These are phyloP conservation scores for Bathelium albidoporum DNA, from an alignment of 495 filamentous ascomycete species.

Conservation along the genomic window DNA sequence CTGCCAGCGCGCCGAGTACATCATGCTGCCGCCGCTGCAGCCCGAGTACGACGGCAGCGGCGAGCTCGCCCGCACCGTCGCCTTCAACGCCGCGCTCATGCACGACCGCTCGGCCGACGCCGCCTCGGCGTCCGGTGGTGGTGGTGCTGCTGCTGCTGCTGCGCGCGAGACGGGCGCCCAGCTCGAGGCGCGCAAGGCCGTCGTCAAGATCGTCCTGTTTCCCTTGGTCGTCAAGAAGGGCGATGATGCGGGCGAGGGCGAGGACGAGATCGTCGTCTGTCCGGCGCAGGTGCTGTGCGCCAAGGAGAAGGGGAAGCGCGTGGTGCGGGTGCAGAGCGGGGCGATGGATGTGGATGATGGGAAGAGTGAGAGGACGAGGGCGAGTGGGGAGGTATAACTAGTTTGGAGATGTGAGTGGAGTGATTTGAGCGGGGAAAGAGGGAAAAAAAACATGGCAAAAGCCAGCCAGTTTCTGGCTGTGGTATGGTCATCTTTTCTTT, in stretches of 20 bases:
- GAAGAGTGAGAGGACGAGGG: slow-evolving; percentile 22
- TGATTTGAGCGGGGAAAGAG: not conserved
- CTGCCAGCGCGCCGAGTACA: slow-evolving; percentile 87
- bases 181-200: slow-evolving; percentile 60
- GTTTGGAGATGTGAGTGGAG: not conserved
- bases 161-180: slow-evolving; percentile 52
- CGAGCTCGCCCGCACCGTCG: slow-evolving; percentile 69
- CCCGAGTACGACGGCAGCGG: slow-evolving; percentile 91
- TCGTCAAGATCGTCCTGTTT: slow-evolving; percentile 85
- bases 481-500: no score
- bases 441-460: no score
- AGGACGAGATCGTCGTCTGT: slow-evolving; percentile 86
- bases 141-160: not conserved
- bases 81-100: slow-evolving; percentile 85
- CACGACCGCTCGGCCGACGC: slow-evolving; percentile 72
- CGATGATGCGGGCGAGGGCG: slow-evolving; percentile 70
- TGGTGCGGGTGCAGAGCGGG: slow-evolving; percentile 34
- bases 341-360: slow-evolving; percentile 34
- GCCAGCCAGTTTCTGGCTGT: no score
- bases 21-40: slow-evolving; percentile 92
- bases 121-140: slow-evolving; percentile 6
- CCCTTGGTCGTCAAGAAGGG: slow-evolving; percentile 91
- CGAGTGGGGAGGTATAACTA: slow-evolving; percentile 12
- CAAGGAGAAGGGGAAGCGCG: slow-evolving; percentile 31
- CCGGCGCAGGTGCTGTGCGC: slow-evolving; percentile 85